A percentile compares a stretch with the other conserved stretches of the same genome.
These are phyloP conservation scores for Elaeis guineensis DNA, from an alignment of 176 grass and related monocot species.

Conservation along the genomic window DNA sequence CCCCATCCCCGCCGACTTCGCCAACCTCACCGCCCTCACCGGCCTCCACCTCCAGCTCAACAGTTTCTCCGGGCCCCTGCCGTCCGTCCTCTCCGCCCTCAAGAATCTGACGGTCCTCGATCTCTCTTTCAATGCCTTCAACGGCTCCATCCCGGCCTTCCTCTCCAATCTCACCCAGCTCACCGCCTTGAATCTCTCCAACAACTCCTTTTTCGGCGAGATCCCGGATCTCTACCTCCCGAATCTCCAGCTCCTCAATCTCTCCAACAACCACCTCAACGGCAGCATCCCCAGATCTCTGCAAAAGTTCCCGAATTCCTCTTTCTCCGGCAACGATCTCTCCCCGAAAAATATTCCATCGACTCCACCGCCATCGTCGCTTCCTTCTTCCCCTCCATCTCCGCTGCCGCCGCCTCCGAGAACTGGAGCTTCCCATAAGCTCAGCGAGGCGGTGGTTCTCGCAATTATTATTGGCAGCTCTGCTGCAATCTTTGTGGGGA, in stretches of 20 bases:
- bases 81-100: neutral
- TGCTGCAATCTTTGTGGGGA: conserved; percentile 21
- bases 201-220: conserved; percentile 71
- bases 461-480: conserved; percentile 65
- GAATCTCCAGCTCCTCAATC: conserved; percentile 48
- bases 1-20: conserved; percentile 45
- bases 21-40: conserved; percentile 34
- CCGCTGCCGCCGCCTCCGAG: neutral
- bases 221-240: conserved; percentile 65
- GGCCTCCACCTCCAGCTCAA: conserved; percentile 88
- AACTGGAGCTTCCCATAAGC: neutral
- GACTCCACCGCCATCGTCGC: neutral
- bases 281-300: conserved; percentile 44
- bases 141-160: conserved; percentile 26
- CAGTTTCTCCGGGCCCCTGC: conserved; percentile 48
- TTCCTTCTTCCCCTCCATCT: neutral
- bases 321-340: conserved; percentile 52
- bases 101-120: conserved; percentile 44
- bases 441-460: conserved; percentile 54
- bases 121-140: conserved; percentile 79
- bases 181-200: conserved; percentile 67
- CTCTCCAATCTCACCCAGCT: conserved; percentile 50
- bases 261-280: conserved; percentile 69
- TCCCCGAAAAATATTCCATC: neutral
- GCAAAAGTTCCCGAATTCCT: conserved; percentile 28